Evolutionary conservation across 1,284 basidiomycete genomes (phyloP), one percentile per base, ranked within the genome.

Genomic region (Coniophora puteana): DNA sequence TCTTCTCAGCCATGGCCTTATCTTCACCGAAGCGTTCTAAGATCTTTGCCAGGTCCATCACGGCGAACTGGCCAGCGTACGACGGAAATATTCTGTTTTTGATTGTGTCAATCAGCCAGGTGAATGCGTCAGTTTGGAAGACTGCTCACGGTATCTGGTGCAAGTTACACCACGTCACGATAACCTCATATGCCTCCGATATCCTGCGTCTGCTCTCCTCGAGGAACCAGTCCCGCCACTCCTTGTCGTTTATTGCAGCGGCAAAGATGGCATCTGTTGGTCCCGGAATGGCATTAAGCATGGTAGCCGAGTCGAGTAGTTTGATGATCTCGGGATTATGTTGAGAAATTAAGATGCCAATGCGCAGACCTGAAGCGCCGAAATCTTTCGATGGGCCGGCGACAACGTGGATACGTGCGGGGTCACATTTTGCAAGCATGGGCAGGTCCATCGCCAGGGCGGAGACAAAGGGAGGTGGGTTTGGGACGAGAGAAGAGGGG

Each of bases 311-410:
- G 4, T 17, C 16, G 13, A 50, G 23, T n/a, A 26, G 14, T n/a
- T 43, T 28, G 4, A 48, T 27, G 4, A 50, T 22, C 11, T 18
- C 14, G 13, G 17, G 29, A 27, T 50, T 48, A 29, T 38, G 24
- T 20, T 46, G 44, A 12, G 49, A 48, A 7, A 50, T 38, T 18
- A 50, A 36, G 8, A 22, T 38, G 18, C 46, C 49, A 17, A 46
- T 23, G 37, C 46, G 45, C 16, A 50, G 8, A 22, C 49, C 49
- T 21, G 46, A 46, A 8, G 46, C 49, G 13, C 47, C n/a, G n/a
- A n/a, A n/a, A n/a, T n/a, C n/a, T n/a, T n/a, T n/a, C n/a, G n/a
- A n/a, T n/a, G n/a, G n/a, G 3, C 46, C 44, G 4, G 36, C 40
- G 17, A 50, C 41, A 16, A 48, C 49, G 31, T 48, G 47, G 8